Evolutionary conservation across 2,329 filamentous ascomycete genomes (phyloP).

Genomic region (Teratosphaeria gauchensis): DNA sequence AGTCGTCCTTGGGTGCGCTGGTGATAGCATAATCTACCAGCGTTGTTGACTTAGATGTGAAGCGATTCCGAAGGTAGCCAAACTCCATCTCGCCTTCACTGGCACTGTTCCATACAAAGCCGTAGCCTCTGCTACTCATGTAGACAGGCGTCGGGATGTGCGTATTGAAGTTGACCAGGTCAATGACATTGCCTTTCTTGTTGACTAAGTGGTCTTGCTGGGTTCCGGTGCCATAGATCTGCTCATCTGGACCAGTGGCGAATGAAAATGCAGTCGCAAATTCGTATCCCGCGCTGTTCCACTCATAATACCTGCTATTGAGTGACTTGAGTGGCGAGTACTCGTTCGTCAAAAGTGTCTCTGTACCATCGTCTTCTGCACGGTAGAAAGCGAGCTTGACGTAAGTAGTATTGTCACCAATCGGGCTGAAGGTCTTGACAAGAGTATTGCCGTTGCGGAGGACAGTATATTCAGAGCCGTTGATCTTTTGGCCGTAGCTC

Average conservation of each 20-base stretch:
- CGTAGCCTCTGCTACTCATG: constrained; percentile 23
- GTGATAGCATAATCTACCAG: constrained; percentile 25
- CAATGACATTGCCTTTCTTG: constrained; percentile 24
- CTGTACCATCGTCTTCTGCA: constrained; percentile 24
- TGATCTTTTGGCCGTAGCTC: constrained; percentile 25
- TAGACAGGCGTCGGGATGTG: constrained; percentile 24
- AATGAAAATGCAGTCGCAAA: constrained; percentile 30
- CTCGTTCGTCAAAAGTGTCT: constrained; percentile 30
- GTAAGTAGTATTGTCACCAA: constrained; percentile 22
- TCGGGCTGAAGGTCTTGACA: constrained; percentile 24
- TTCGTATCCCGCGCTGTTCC: constrained; percentile 26
- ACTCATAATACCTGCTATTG: constrained; percentile 28
- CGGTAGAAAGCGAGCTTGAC: constrained; percentile 29
- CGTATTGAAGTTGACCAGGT: constrained; percentile 25
- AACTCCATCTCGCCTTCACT: constrained; percentile 23
- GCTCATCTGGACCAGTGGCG: constrained; percentile 25
- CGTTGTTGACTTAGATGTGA: constrained; percentile 20
- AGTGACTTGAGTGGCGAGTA: constrained; percentile 26
- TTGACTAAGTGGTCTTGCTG: constrained; percentile 24
- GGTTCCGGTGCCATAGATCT: constrained; percentile 24
- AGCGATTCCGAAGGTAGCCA: constrained; percentile 19
- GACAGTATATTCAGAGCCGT: constrained; percentile 21
- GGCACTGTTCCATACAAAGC: constrained; percentile 24
- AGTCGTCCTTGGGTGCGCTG: constrained; percentile 20
- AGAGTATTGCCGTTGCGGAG: constrained; percentile 31